These are phyloP conservation scores for Adiantum capillusveneris DNA, from an alignment of 75 land plant species.

Conservation along the genomic window DNA sequence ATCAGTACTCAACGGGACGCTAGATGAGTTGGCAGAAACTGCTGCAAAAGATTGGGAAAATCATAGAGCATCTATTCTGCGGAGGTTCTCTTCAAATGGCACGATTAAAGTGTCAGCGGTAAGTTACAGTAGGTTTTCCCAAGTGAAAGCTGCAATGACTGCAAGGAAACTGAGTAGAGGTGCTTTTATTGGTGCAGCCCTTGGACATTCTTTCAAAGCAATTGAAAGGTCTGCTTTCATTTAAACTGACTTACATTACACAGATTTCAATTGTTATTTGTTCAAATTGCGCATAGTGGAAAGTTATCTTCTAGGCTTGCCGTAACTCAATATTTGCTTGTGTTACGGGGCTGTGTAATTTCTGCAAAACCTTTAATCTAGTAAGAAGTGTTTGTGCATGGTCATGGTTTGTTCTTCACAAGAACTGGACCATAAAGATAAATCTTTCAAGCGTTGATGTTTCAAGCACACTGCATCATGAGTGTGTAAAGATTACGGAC, in stretches of 20 bases:
- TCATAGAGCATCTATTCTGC: slow-evolving; percentile 21
- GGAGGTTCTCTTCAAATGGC: slow-evolving; percentile 24
- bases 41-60: slow-evolving; percentile 25
- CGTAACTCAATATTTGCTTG: neutral
- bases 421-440: too few relatives aligned
- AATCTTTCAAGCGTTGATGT: too few relatives aligned
- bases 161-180: neutral
- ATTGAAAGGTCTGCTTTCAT: slow-evolving; percentile 15
- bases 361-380: neutral
- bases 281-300: neutral
- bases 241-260: slow-evolving; percentile 8
- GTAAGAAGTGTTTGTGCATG: too few relatives aligned
- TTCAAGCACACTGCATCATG: too few relatives aligned
- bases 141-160: neutral
- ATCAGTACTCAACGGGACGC: neutral
- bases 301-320: neutral
- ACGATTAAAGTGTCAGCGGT: slow-evolving; percentile 31
- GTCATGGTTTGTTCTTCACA: too few relatives aligned
- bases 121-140: slow-evolving; percentile 5
- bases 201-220: slow-evolving; percentile 24
- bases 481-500: too few relatives aligned
- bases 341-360: too few relatives aligned
- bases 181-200: slow-evolving; percentile 13
- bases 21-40: slow-evolving; percentile 16
- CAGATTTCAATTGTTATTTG: neutral